Base-by-base conservation (phyloP, 805 yeast species). In the Cyberlindnera mississippiensis region DNA sequence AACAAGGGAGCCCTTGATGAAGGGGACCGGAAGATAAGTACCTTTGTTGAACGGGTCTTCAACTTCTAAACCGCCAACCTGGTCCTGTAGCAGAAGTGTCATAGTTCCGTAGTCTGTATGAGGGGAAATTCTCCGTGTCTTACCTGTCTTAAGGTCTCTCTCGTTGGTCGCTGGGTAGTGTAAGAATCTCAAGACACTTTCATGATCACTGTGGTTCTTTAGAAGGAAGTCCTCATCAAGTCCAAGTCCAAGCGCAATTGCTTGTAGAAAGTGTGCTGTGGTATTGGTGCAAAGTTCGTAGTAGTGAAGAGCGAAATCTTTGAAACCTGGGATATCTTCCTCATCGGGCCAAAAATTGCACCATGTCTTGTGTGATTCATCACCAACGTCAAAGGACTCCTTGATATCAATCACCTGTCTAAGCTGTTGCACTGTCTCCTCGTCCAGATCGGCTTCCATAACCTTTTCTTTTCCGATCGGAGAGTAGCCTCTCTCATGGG, bases 401-500 rank as follows among this genome's bases (percentile, higher is more conserved):
- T 55, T 53, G 12, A 55, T 51, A 44, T 55, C 60, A 4, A 58
- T 57, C 17, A 37, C 33, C 32, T 42, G 19, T 37, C 60, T 44
- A 13, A 54, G 38, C 22, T 38, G 20, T 10, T 45, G 41, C 4
- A 52, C 27, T 22, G 46, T 49, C 11, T 38, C 42, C 29, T 43
- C 41, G 30, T 51, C 55, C 39, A 49, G 51, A 1, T 54, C 56
- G 57, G 54, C 52, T 40, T 55, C 59, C 15, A 46, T 50, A 10
- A 54, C 58, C 27, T 55, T 55, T 33, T 55, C 59, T 35, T 49
- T 51, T 4, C 60, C 57, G 5, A 55, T 14, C 4, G 35, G 31
- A 11, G 58, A 53, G 49, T 53, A 55, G 6, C 60, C 60, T 28
- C 58, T 38, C 28, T 55, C 57, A 44, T 55, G 58, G 5, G 50